These are phyloP conservation scores for Candida boidinii DNA, from an alignment of 805 yeast genomes.

Conservation along the genomic window DNA sequence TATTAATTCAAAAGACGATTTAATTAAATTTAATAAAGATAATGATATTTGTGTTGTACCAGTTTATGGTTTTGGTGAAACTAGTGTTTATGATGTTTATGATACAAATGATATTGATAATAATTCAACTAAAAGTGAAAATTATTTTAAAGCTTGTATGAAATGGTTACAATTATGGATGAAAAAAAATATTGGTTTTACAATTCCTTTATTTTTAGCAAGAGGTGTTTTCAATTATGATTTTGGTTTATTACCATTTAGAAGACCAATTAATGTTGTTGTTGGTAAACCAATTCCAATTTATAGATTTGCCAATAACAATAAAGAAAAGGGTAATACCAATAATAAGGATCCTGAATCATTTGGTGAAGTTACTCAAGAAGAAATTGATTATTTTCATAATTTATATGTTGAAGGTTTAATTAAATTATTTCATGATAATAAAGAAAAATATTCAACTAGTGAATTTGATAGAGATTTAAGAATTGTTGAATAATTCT, in stretches of 20 bases:
- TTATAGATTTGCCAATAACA: slow-evolving; percentile 13
- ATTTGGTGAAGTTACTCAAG: slow-evolving; percentile 22
- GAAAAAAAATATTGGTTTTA: slow-evolving; percentile 67
- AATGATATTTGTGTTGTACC: slow-evolving; percentile 83
- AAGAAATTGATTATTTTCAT: slow-evolving; percentile 65
- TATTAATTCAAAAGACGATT: slow-evolving; percentile 3
- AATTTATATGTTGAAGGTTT: slow-evolving; percentile 57
- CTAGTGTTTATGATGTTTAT: slow-evolving; percentile 39
- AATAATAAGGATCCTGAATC: no score
- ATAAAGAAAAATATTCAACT: slow-evolving; percentile 45
- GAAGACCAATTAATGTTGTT: slow-evolving; percentile 73
- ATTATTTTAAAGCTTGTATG: slow-evolving; percentile 26
- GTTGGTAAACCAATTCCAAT: slow-evolving; percentile 54
- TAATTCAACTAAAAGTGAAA: slow-evolving; percentile 17
- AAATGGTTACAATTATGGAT: slow-evolving; percentile 62
- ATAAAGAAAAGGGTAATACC: no score
- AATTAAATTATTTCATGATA: slow-evolving; percentile 52
- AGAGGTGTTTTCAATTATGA: slow-evolving; percentile 90
- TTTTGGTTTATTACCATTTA: slow-evolving; percentile 81
- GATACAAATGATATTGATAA: slow-evolving; percentile 16
- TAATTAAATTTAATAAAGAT: no score
- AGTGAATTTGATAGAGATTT: slow-evolving; percentile 37
- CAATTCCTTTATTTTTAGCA: slow-evolving; percentile 86
- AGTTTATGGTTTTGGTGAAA: slow-evolving; percentile 87
- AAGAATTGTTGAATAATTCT: slow-evolving; percentile 35